Conservation (phyloP, 345 rosid species). For the Eutrema japonicum region DNA sequence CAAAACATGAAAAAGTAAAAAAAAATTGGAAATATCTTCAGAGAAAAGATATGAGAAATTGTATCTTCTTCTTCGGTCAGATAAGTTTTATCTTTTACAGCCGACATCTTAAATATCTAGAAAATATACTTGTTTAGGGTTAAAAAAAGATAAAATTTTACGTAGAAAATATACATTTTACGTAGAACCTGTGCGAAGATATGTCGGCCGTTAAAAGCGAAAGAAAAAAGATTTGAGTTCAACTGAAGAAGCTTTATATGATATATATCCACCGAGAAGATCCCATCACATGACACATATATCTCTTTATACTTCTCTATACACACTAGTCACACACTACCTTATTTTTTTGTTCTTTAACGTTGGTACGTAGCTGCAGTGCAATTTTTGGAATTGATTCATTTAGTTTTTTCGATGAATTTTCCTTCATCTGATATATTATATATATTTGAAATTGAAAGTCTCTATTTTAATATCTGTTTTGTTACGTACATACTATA, state of each 20-base stretch:
- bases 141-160: not conserved
- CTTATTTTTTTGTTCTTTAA: slow-evolving; percentile 29
- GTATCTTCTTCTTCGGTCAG: not conserved
- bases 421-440: not conserved
- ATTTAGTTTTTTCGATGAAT: not conserved
- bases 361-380: slow-evolving; percentile 14
- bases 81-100: not conserved
- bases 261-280: slow-evolving; percentile 38
- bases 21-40: slow-evolving; percentile 16
- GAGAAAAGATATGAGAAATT: not conserved
- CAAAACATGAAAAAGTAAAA: too few species aligned
- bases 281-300: slow-evolving; percentile 37
- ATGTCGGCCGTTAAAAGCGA: slow-evolving; percentile 39
- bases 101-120: slow-evolving; percentile 38
- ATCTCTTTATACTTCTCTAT: slow-evolving; percentile 8
- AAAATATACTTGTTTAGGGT: slow-evolving; percentile 20
- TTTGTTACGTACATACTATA: not conserved
- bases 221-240: slow-evolving; percentile 14
- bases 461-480: not conserved
- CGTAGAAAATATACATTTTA: slow-evolving; percentile 23
- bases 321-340: slow-evolving; percentile 21
- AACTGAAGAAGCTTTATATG: slow-evolving; percentile 33
- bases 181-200: slow-evolving; percentile 32
- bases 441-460: not conserved
- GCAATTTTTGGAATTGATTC: slow-evolving; percentile 10